Percentiles rank a stretch among this genome's conserved stretches.
Conservation (phyloP, 169 alveolate species). For the Eimeria falciformis region DNA sequence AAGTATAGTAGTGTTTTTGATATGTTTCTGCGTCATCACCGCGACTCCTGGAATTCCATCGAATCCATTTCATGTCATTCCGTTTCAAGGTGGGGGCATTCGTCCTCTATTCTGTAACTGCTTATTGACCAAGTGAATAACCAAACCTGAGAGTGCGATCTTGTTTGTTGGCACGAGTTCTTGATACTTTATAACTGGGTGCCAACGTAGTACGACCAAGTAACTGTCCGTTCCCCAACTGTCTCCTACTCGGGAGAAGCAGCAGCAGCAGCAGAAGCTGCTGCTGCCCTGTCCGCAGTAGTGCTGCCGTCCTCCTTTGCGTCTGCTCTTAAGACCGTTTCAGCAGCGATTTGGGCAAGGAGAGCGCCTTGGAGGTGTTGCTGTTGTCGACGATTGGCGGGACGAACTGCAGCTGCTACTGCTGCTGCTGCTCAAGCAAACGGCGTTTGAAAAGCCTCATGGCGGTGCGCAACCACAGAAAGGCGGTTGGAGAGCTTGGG, state of each 20-base stretch:
- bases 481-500: constrained; percentile 5
- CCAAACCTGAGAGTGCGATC: too few species aligned
- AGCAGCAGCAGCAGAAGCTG: constrained; percentile 17
- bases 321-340: constrained; percentile 1
- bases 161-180: too few species aligned
- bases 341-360: constrained; percentile 15
- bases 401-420: constrained; percentile 22
- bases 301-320: not conserved
- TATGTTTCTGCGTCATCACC: too few species aligned
- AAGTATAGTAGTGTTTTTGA: too few species aligned
- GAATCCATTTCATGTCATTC: too few species aligned
- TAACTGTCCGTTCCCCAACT: not conserved
- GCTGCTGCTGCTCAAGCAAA: constrained; percentile 46
- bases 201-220: not conserved
- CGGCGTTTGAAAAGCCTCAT: not conserved
- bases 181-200: too few species aligned
- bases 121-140: too few species aligned
- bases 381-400: not conserved
- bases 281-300: not conserved
- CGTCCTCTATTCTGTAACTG: too few species aligned
- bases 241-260: constrained; percentile 14
- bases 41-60: too few species aligned
- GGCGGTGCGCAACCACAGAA: not conserved
- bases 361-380: constrained; percentile 50
- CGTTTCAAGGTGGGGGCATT: too few species aligned